phyloP scores from a whole-genome alignment of 179 eudicot genomes.

The Beta lomatogona region DNA sequence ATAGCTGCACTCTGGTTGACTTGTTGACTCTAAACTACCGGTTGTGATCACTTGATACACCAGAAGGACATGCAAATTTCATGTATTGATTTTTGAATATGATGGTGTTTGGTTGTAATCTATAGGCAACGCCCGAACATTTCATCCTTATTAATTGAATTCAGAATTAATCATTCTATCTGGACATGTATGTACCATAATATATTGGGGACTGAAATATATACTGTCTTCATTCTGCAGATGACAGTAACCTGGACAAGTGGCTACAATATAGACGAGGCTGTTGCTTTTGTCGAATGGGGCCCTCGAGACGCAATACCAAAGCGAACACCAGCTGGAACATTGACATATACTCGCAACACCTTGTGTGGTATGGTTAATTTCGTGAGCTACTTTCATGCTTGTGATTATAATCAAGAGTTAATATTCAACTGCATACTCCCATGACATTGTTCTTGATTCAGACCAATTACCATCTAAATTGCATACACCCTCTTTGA shows the following conservation, averaged over 20 bases:
- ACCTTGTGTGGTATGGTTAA: slow-evolving; percentile 66
- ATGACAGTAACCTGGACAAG: slow-evolving; percentile 95
- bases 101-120: not conserved
- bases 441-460: not conserved
- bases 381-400: not conserved
- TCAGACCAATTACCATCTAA: not conserved
- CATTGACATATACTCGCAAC: slow-evolving; percentile 64
- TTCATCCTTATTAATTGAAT: not conserved
- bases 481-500: not conserved
- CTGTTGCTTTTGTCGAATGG: slow-evolving; percentile 76
- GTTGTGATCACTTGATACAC: not conserved
- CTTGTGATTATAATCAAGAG: not conserved
- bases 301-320: slow-evolving; percentile 37
- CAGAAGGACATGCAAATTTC: not conserved
- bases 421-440: not conserved
- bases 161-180: not conserved
- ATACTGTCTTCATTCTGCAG: slow-evolving; percentile 31
- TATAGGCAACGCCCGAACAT: not conserved
- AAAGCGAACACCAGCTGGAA: slow-evolving; percentile 68
- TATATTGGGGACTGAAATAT: not conserved
- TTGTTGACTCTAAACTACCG: not conserved
- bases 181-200: not conserved
- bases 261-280: slow-evolving; percentile 77
- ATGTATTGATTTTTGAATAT: not conserved
- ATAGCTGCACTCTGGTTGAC: not conserved